These are phyloP conservation scores for Herpetomonas samuelpessoai DNA, from an alignment of 208 protist species.

Conservation along the genomic window DNA sequence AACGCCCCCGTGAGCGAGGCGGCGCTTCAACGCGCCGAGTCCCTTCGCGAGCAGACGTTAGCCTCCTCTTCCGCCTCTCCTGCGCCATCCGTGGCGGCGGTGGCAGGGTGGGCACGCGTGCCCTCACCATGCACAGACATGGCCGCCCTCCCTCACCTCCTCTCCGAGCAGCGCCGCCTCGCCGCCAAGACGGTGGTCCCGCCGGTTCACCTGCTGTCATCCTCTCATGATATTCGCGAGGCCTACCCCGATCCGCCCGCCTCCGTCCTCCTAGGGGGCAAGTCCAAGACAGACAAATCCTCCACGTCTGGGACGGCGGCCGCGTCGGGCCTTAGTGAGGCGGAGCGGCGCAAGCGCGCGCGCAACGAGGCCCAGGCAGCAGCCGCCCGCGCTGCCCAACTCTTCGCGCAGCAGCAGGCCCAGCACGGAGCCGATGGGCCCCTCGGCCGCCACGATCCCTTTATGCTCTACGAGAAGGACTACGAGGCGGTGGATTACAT, in stretches of 20 bases:
- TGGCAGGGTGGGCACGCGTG: not conserved
- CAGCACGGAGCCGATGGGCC: slow-evolving; percentile 6
- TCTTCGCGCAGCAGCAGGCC: not conserved
- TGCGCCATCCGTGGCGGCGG: not conserved
- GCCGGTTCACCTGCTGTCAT: slow-evolving; percentile 33
- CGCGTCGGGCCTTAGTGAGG: slow-evolving; percentile 14
- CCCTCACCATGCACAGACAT: not conserved
- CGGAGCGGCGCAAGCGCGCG: slow-evolving; percentile 15
- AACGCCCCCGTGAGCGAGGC: not conserved
- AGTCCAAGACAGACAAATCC: not conserved
- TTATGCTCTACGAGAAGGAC: slow-evolving; percentile 35
- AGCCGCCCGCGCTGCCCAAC: not conserved
- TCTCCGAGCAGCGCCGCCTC: not conserved
- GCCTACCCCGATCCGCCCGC: slow-evolving; percentile 37
- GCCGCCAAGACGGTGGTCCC: not conserved
- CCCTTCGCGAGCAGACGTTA: slow-evolving; percentile 4
- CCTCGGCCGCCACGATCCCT: not conserved
- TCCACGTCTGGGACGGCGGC: not conserved
- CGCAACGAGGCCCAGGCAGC: slow-evolving; percentile 8
- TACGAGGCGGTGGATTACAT: slow-evolving; percentile 67
- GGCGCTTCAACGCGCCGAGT: slow-evolving; percentile 4
- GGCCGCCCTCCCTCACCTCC: not conserved
- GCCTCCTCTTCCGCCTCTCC: too few relatives aligned
- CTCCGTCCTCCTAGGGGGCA: slow-evolving; percentile 4
- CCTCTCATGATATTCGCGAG: slow-evolving; percentile 32